phyloP scores from a whole-genome alignment of 108 stramenopile genomes.

The Cylindrotheca closterium region DNA sequence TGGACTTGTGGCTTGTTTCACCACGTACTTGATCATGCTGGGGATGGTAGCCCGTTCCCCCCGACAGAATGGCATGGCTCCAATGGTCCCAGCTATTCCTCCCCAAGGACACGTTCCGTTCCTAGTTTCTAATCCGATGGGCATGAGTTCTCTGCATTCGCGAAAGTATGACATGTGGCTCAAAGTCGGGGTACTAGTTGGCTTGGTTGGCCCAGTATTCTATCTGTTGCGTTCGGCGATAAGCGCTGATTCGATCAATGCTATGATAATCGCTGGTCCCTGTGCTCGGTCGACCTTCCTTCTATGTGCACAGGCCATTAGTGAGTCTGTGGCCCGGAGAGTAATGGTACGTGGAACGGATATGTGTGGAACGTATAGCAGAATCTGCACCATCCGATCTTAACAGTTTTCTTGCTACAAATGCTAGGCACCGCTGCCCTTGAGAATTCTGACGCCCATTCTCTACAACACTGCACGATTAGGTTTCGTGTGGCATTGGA shows the following conservation, averaged over 20 bases:
- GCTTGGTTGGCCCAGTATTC: slow-evolving; percentile 47
- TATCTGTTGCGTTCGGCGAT: slow-evolving; percentile 9
- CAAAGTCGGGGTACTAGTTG: slow-evolving; percentile 47
- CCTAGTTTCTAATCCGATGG: slow-evolving; percentile 65
- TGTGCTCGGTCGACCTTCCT: slow-evolving; percentile 55
- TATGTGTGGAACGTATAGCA: background rate
- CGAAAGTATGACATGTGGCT: slow-evolving; percentile 53
- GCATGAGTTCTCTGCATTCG: slow-evolving; percentile 33
- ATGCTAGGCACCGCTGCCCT: slow-evolving; percentile 52
- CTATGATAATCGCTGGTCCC: slow-evolving; percentile 20
- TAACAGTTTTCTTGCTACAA: background rate
- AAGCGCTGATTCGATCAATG: slow-evolving; percentile 1
- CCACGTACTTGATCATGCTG: slow-evolving; percentile 40
- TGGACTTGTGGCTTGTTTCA: slow-evolving; percentile 23
- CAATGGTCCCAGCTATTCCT: slow-evolving; percentile 58
- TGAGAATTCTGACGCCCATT: slow-evolving; percentile 70
- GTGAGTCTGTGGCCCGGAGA: slow-evolving; percentile 42
- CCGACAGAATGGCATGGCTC: slow-evolving; percentile 14
- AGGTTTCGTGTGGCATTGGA: slow-evolving; percentile 57
- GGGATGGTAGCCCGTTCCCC: slow-evolving; percentile 27
- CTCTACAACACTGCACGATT: slow-evolving; percentile 60
- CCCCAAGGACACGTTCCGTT: slow-evolving; percentile 72
- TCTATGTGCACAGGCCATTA: slow-evolving; percentile 62
- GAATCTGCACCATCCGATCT: background rate
- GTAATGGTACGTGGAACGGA: slow-evolving; percentile 13